These are phyloP conservation scores for Fagus sylvatica DNA, from an alignment of 306 rosid genomes.

Conservation along the genomic window DNA sequence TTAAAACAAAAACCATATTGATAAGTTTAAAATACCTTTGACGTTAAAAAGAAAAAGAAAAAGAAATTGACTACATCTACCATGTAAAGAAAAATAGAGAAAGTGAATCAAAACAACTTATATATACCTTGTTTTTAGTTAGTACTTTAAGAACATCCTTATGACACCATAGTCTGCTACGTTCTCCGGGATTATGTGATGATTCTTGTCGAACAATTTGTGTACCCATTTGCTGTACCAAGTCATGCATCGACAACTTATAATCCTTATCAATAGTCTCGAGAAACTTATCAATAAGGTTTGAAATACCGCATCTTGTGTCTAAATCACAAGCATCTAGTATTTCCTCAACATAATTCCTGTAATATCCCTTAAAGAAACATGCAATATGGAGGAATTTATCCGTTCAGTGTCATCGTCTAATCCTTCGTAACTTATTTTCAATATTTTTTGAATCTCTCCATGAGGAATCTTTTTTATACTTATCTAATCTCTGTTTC, in stretches of 20 bases:
- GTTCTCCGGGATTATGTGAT: neutral
- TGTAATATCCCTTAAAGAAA: neutral
- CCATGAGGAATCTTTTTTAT: neutral
- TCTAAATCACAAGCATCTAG: neutral
- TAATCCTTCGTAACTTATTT: too few relatives aligned
- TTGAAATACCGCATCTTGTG: neutral
- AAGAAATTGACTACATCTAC: too few relatives aligned
- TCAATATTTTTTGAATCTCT: neutral
- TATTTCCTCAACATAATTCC: neutral
- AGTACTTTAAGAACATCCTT: conserved; percentile 16
- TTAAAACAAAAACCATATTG: neutral
- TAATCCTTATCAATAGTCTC: neutral
- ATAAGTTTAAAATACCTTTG: neutral
- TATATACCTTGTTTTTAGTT: neutral
- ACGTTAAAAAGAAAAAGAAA: too few relatives aligned
- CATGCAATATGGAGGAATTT: conserved; percentile 7
- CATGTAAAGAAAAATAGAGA: too few relatives aligned
- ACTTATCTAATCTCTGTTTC: neutral
- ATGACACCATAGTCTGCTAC: conserved; percentile 29
- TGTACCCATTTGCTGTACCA: conserved; percentile 30
- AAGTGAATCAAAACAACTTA: too few relatives aligned
- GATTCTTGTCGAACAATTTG: conserved; percentile 22
- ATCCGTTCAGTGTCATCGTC: too few relatives aligned
- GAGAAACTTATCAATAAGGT: conserved; percentile 2
- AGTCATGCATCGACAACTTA: conserved; percentile 18